Evolutionary conservation across 116 monocot genomes (phyloP).

Genomic region (Iris pallida): DNA sequence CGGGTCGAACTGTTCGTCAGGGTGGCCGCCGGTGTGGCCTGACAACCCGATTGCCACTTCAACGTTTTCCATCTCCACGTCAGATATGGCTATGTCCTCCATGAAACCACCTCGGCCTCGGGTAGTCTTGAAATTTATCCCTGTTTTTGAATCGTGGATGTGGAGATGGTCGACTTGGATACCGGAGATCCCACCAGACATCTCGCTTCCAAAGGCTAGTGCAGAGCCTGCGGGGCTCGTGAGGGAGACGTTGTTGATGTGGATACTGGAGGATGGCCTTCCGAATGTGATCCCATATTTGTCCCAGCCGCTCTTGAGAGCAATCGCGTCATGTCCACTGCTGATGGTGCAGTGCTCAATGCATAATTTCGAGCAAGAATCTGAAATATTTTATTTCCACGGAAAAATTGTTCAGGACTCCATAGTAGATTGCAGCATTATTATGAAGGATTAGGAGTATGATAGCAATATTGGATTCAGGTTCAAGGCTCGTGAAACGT

Average conservation of each 20-base stretch:
- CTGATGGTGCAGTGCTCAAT: constrained; percentile 61
- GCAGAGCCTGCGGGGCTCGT: constrained; percentile 51
- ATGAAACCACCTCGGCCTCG: constrained; percentile 75
- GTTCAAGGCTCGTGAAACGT: too few relatives aligned
- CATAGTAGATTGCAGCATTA: too few relatives aligned
- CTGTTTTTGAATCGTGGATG: constrained; percentile 46
- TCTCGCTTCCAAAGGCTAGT: constrained; percentile 80
- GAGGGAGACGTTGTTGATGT: constrained; percentile 44
- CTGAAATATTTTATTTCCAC: constrained; percentile 24
- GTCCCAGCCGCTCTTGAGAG: constrained; percentile 93
- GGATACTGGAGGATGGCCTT: constrained; percentile 48
- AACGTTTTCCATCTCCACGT: constrained; percentile 54
- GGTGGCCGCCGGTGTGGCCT: constrained; percentile 52
- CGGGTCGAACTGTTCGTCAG: constrained; percentile 53
- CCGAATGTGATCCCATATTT: constrained; percentile 69
- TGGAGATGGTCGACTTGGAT: constrained; percentile 36
- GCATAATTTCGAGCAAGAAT: constrained; percentile 73
- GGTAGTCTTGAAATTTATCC: constrained; percentile 61
- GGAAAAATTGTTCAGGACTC: too few relatives aligned
- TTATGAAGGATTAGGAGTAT: too few relatives aligned
- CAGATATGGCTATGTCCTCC: constrained; percentile 47
- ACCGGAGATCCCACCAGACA: constrained; percentile 82
- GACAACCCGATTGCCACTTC: constrained; percentile 49
- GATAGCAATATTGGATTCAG: too few relatives aligned
- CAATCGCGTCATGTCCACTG: constrained; percentile 62